Evolutionary conservation across 192 early-diverging fungal genomes (phyloP).

Genomic region (Endogone sp.): DNA sequence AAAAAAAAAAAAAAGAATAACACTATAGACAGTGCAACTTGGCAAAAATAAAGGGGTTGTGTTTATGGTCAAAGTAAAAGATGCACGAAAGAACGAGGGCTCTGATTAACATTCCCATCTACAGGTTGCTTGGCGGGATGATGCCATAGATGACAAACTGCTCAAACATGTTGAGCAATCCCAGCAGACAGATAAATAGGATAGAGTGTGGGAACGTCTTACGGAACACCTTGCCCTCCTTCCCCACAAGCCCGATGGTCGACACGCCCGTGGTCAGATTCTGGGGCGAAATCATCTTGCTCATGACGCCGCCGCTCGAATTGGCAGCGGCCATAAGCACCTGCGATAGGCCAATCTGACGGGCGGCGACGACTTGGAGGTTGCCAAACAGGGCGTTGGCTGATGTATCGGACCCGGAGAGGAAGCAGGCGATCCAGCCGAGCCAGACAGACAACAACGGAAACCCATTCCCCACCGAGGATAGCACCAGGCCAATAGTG

Average conservation of each 20-base stretch:
- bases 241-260: slow-evolving; percentile 29
- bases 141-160: slow-evolving; percentile 16
- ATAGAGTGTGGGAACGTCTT: slow-evolving; percentile 30
- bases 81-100: background rate
- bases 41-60: too few relatives aligned
- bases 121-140: slow-evolving; percentile 8
- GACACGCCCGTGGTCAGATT: slow-evolving; percentile 35
- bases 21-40: too few relatives aligned
- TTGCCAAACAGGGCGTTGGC: slow-evolving; percentile 36
- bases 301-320: slow-evolving; percentile 24
- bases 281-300: slow-evolving; percentile 37
- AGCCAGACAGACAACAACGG: slow-evolving; percentile 35
- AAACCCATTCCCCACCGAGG: slow-evolving; percentile 31
- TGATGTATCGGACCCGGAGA: slow-evolving; percentile 34
- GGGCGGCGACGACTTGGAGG: slow-evolving; percentile 35
- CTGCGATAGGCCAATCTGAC: slow-evolving; percentile 26
- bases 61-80: background rate
- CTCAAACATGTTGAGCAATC: slow-evolving; percentile 24
- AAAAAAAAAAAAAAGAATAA: too few relatives aligned
- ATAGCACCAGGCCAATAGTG: slow-evolving; percentile 26
- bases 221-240: slow-evolving; percentile 27
- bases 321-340: slow-evolving; percentile 37
- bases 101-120: background rate
- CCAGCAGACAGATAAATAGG: slow-evolving; percentile 22
- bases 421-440: slow-evolving; percentile 35